Conservation (phyloP, 1,139 yeast genomes). For the Trichomonascaceae sp. region DNA sequence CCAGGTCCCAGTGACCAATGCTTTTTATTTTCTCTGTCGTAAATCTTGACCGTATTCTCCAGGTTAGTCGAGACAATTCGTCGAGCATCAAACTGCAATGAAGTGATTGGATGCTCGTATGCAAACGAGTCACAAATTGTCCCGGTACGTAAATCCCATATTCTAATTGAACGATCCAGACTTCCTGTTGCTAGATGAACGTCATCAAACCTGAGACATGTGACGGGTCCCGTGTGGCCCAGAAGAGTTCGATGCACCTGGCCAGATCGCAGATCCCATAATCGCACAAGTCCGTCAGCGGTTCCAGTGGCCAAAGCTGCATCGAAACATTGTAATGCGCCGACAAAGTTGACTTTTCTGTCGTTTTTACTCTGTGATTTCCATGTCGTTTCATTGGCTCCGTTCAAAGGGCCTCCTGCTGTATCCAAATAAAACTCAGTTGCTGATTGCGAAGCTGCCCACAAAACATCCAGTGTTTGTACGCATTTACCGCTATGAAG, state of each 20-base stretch:
- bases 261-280: constrained; percentile 72
- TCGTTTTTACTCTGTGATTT: background rate
- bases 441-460: constrained; percentile 42
- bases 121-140: constrained; percentile 54
- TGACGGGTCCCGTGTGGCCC: constrained; percentile 68
- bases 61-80: constrained; percentile 48
- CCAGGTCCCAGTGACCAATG: constrained; percentile 50
- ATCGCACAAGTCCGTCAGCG: constrained; percentile 63
- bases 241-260: constrained; percentile 58
- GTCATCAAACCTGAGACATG: constrained; percentile 64
- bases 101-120: constrained; percentile 46
- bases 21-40: constrained; percentile 46
- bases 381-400: background rate
- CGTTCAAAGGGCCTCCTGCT: background rate
- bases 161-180: constrained; percentile 54
- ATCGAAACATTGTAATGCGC: constrained; percentile 58
- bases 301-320: constrained; percentile 75
- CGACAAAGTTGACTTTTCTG: constrained; percentile 35
- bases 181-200: constrained; percentile 59
- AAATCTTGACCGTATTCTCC: constrained; percentile 47
- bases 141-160: constrained; percentile 72
- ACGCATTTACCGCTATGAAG: constrained; percentile 49
- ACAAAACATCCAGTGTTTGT: constrained; percentile 55
- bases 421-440: constrained; percentile 6
- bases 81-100: constrained; percentile 50